phyloP scores from a whole-genome alignment of 1,284 basidiomycete species.

The Pyrrhoderma noxium region DNA sequence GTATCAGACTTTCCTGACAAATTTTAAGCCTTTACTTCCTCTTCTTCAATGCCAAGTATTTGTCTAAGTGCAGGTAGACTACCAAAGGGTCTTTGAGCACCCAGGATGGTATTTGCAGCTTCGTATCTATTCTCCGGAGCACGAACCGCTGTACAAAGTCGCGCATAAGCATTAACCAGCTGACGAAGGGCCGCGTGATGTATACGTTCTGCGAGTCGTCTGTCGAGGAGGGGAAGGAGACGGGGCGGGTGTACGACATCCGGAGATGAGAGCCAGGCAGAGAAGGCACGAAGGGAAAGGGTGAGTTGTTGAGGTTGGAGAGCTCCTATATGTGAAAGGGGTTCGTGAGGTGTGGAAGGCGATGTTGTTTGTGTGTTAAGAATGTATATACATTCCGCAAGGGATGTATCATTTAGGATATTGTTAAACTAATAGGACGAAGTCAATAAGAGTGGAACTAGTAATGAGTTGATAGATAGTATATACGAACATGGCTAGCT shows the following conservation, averaged over 20 bases:
- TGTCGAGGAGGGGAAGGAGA: constrained; percentile 64
- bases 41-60: constrained; percentile 62
- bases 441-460: not conserved
- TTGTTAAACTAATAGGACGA: constrained; percentile 49
- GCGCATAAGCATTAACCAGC: constrained; percentile 61
- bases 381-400: constrained; percentile 56
- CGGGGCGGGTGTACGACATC: constrained; percentile 75
- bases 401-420: constrained; percentile 68
- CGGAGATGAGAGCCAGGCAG: constrained; percentile 58
- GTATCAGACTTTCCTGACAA: too few species aligned
- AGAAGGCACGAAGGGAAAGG: constrained; percentile 50
- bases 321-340: constrained; percentile 55
- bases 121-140: constrained; percentile 78
- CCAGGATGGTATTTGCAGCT: constrained; percentile 78
- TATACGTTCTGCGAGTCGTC: constrained; percentile 58
- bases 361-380: constrained; percentile 30
- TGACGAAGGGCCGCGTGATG: constrained; percentile 68
- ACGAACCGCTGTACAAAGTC: constrained; percentile 68
- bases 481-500: constrained; percentile 71
- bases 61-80: constrained; percentile 64
- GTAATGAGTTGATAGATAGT: not conserved
- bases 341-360: constrained; percentile 33
- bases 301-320: constrained; percentile 51
- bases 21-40: not conserved
- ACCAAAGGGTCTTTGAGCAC: constrained; percentile 77